Base-by-base conservation (phyloP, 768 basidiomycete species). In the Suillus clintonianus region DNA sequence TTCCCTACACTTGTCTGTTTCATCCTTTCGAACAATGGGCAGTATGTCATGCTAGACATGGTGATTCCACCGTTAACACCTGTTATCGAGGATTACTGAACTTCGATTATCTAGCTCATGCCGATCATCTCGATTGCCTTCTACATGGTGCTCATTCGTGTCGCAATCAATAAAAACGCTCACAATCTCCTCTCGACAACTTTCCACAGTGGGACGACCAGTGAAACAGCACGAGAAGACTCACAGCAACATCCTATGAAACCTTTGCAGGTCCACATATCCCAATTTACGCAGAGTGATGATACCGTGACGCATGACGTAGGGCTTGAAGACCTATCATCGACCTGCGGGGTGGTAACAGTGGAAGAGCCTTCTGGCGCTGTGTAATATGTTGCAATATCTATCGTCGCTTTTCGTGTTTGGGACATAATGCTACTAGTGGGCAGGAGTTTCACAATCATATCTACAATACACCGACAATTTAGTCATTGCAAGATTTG, bases 71-170 rank as follows among this genome's bases (percentile, higher is more conserved):
- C 1, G 15, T 55, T 36, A 36, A 11, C 10, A 11, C n/a, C 11
- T 55, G 13, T 55, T 14, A 6, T 36, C 7, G 8, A 22, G 22
- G 8, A 24, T 36, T n/a, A 19, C 54, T 55, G 34, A 55, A 4
- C n/a, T 55, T 15, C 11, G n/a, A 19, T 13, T 8, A 55, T 36
- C 10, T 19, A 63, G 62, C 30, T 63, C 15, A 51, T 45, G n/a
- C 62, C 62, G 19, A 63, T 63, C 58, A 63, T 63, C 27, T 64
- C 63, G 6, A 64, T 64, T 41, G 59, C 63, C 24, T 64, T 64
- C 39, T 64, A 64, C 30, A 64, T 64, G 63, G 59, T 64, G 19
- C 45, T 64, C 17, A 36, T 60, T 34, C 59, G 43, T 15, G n/a
- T 60, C 36, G 45, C 47, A 19, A 22, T 47, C 14, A 50, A 22